Percentiles rank a stretch among this genome's conserved stretches.
Evolutionary conservation across 192 early-diverging fungal genomes (phyloP).

Genomic region (Kappamyces sp.): DNA sequence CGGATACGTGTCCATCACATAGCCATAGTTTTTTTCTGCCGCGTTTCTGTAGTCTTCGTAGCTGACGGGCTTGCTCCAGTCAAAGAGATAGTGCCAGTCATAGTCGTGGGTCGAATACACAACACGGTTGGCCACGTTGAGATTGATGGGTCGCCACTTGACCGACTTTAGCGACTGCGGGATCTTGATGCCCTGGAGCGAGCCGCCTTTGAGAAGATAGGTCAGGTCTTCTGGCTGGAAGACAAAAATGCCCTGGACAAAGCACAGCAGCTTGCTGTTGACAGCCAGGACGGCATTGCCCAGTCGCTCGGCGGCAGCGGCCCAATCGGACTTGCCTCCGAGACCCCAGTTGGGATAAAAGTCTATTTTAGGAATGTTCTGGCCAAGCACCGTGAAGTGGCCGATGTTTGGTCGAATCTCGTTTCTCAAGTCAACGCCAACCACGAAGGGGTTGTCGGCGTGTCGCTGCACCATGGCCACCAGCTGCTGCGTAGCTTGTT

Average conservation of each 20-base stretch:
- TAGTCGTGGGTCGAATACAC: conserved; percentile 10
- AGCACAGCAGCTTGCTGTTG: conserved; percentile 4
- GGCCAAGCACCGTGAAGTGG: not conserved
- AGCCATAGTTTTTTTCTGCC: not conserved
- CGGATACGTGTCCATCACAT: conserved; percentile 4
- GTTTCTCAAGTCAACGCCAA: conserved; percentile 9
- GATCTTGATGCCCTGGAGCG: not conserved
- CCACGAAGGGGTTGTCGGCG: conserved; percentile 4
- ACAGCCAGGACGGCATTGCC: conserved; percentile 4
- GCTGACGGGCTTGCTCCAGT: not conserved
- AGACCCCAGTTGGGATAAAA: conserved; percentile 12
- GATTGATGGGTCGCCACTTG: not conserved
- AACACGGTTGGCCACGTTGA: not conserved
- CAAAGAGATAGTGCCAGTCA: conserved; percentile 1
- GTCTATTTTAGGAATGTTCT: not conserved
- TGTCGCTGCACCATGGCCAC: not conserved
- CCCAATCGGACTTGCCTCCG: conserved; percentile 11
- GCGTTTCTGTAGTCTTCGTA: conserved; percentile 3
- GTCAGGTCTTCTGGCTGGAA: not conserved
- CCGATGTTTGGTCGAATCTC: conserved; percentile 8
- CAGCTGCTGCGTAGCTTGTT: not conserved
- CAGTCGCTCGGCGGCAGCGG: not conserved
- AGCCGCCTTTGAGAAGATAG: not conserved
- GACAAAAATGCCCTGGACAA: conserved; percentile 13
- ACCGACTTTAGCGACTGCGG: not conserved